Conservation (phyloP, 2,329 filamentous ascomycete species). For the Paecilomyces fulvus region DNA sequence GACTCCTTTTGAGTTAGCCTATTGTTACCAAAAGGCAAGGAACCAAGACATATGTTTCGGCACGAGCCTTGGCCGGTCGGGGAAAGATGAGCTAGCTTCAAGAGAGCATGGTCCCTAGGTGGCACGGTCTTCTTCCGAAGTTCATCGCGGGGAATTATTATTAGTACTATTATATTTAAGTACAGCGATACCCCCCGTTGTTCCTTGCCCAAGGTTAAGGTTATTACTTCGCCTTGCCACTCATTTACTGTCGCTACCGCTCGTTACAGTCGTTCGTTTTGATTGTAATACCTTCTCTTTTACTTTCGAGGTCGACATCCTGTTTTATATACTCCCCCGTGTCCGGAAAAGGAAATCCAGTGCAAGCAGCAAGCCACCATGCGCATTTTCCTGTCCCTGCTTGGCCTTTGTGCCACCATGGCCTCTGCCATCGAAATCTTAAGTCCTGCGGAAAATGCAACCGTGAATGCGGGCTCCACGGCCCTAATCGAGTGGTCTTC, state of each 20-base stretch:
- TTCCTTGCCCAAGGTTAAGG: background rate
- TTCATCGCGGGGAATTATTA: background rate
- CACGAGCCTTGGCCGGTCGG: background rate
- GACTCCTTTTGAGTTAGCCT: background rate
- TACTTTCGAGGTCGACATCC: background rate
- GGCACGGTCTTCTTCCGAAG: background rate
- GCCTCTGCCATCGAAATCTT: background rate
- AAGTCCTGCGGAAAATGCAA: background rate
- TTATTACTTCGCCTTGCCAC: background rate
- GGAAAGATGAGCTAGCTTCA: background rate
- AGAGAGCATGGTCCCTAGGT: background rate
- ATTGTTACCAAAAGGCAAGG: background rate
- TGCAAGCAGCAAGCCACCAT: background rate
- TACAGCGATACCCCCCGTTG: background rate
- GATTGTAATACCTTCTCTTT: background rate
- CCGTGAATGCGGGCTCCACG: background rate
- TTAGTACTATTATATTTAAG: background rate
- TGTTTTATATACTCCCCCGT: background rate
- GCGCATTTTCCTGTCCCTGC: background rate
- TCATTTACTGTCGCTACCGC: background rate
- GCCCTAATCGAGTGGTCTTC: constrained; percentile 26
- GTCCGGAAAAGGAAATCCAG: background rate
- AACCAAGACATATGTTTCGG: background rate
- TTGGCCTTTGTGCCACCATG: background rate
- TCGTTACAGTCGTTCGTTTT: background rate